Base-by-base conservation (phyloP, 139 green algal species). In the Volvox reticuliferus region DNA sequence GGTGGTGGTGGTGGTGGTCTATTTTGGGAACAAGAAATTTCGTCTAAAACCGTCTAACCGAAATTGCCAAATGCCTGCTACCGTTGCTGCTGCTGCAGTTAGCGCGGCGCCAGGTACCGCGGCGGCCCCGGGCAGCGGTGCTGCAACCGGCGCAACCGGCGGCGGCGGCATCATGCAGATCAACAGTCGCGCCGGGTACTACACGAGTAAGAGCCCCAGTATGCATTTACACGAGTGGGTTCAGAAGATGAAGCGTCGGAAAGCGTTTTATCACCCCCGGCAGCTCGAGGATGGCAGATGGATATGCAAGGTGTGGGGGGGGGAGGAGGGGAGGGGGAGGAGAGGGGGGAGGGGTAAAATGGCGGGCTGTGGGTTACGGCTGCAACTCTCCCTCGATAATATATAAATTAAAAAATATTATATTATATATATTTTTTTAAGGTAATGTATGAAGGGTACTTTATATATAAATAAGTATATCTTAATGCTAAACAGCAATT, bases 191-290 rank as follows among this genome's bases (percentile, higher is more conserved):
- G 95, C 88, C 1, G 97, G 97, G 0, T 97, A 94, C 91, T 98
- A 97, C 92, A 96, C 95, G 24, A 61, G 91, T 79, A 98, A 98
- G 94, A 95, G 88, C 17, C 96, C 97, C 75, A 96, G 96, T 93
- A 93, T 98, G 93, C 94, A 98, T 67, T 92, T 99, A 61, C 92
- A 95, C 44, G 97, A 99, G 93, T 97, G 94, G 95, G 87, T 89
- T 26, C 80, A 94, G 82, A 90, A 87, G 61, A 85, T 97, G 89
- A 98, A 98, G 92, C 91, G 92, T 71, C 93, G 92, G 9, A 93
- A 91, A 79, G 93, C 96, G 24, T 35, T 84, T 0, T 63, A 81
- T 26, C 21, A 24, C 2, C 76, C 84, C 0, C 32, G 32, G 30
- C 33, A 87, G 80, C 18, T 36, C 1, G 91, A 89, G 33, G 86